Conservation (phyloP, 768 basidiomycete species). For the Suillus subaureus region DNA sequence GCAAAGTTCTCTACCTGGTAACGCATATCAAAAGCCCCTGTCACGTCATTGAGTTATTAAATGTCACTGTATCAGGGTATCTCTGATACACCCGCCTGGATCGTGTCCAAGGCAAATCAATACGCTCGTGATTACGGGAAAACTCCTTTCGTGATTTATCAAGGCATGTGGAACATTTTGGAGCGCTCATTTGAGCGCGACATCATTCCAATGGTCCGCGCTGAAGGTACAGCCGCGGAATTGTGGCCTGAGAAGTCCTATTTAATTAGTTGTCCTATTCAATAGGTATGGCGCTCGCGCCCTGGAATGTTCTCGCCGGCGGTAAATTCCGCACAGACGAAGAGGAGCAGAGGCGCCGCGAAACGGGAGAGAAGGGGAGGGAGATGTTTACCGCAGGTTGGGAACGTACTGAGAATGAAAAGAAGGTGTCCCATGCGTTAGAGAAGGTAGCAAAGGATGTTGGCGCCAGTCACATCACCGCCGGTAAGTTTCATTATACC, state of each 20-base stretch:
- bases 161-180: constrained; percentile 38
- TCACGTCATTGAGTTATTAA: background rate
- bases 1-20: constrained; percentile 42
- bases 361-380: constrained; percentile 32
- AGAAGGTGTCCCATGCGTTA: constrained; percentile 43
- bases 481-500: constrained; percentile 18
- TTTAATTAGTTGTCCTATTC: background rate
- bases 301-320: constrained; percentile 37
- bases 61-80: constrained; percentile 20
- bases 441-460: constrained; percentile 54
- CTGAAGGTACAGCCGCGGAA: constrained; percentile 24
- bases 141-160: constrained; percentile 49
- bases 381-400: constrained; percentile 34
- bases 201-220: constrained; percentile 38
- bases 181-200: constrained; percentile 47
- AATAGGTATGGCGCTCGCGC: constrained; percentile 37
- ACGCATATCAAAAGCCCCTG: constrained; percentile 7
- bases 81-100: constrained; percentile 41
- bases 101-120: constrained; percentile 43
- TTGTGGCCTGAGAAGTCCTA: background rate
- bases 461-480: constrained; percentile 47
- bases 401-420: constrained; percentile 50
- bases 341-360: constrained; percentile 31
- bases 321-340: constrained; percentile 36
- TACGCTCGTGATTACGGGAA: constrained; percentile 44